Evolutionary conservation across 257 asterid genomes (phyloP).

Genomic region (Primulina eburnea): DNA sequence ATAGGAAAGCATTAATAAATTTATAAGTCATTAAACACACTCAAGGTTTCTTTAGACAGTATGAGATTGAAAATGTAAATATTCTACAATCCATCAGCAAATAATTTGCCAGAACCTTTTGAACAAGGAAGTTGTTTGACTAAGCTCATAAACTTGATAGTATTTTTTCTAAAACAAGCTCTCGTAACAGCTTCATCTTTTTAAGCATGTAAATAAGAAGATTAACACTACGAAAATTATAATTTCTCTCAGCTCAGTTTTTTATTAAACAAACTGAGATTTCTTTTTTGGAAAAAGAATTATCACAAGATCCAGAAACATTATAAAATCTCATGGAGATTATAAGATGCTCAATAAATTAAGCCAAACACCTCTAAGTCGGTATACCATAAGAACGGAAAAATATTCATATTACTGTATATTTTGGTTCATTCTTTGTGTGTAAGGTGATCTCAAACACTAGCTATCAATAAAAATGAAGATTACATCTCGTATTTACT

Average conservation of each 20-base stretch:
- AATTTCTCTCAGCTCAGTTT: too few species aligned
- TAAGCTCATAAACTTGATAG: background rate
- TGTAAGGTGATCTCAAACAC: too few species aligned
- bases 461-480: background rate
- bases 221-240: background rate
- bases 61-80: background rate
- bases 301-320: background rate
- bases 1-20: background rate
- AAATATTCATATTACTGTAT: background rate
- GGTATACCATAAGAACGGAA: too few species aligned
- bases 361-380: background rate
- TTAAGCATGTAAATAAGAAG: background rate
- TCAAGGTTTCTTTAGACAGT: background rate
- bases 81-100: background rate
- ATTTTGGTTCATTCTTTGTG: too few species aligned
- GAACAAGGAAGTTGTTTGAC: background rate
- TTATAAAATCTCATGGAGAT: background rate
- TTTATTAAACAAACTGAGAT: background rate
- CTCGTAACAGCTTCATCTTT: background rate
- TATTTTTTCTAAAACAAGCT: background rate
- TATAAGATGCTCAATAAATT: too few species aligned
- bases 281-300: too few species aligned
- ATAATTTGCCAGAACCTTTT: background rate
- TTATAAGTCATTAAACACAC: too few species aligned
- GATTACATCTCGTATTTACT: background rate